Percentiles rank a stretch among this genome's conserved stretches.
phyloP scores from a whole-genome alignment of 495 filamentous ascomycete species.

The Trichoderma gamsii region DNA sequence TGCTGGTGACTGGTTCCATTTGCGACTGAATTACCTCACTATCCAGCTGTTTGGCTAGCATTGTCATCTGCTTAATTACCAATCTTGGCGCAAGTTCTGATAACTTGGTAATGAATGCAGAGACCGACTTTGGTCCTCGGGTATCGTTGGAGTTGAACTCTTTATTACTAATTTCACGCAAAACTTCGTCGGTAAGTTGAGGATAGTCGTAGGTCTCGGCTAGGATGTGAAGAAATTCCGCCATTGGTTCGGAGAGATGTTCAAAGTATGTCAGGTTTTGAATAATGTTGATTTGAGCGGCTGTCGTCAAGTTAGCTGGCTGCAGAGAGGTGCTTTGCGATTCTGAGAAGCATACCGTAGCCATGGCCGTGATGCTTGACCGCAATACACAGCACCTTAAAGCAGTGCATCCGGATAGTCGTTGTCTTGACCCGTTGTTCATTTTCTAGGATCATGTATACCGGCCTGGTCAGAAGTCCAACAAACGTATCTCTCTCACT shows the following conservation, averaged over 20 bases:
- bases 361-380: conserved; percentile 98
- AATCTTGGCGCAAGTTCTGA: conserved; percentile 89
- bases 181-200: conserved; percentile 87
- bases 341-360: conserved; percentile 61
- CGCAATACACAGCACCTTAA: conserved; percentile 93
- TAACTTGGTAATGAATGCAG: conserved; percentile 89
- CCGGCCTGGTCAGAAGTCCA: conserved; percentile 83
- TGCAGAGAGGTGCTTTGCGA: conserved; percentile 17
- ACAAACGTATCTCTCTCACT: conserved; percentile 97
- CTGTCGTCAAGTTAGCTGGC: conserved; percentile 41
- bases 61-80: conserved; percentile 95
- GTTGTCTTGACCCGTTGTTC: conserved; percentile 90
- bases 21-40: conserved; percentile 60
- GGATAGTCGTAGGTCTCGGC: conserved; percentile 97
- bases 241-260: conserved; percentile 97
- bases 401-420: conserved; percentile 87
- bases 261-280: conserved; percentile 98
- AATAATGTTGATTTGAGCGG: conserved; percentile 94
- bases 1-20: neutral
- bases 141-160: conserved; percentile 97
- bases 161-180: conserved; percentile 91
- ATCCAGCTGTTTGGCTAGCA: conserved; percentile 87
- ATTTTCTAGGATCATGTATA: conserved; percentile 89
- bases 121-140: conserved; percentile 94
- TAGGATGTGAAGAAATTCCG: conserved; percentile 93